Conservation (phyloP, 75 land plant species). For the Picea glauca region DNA sequence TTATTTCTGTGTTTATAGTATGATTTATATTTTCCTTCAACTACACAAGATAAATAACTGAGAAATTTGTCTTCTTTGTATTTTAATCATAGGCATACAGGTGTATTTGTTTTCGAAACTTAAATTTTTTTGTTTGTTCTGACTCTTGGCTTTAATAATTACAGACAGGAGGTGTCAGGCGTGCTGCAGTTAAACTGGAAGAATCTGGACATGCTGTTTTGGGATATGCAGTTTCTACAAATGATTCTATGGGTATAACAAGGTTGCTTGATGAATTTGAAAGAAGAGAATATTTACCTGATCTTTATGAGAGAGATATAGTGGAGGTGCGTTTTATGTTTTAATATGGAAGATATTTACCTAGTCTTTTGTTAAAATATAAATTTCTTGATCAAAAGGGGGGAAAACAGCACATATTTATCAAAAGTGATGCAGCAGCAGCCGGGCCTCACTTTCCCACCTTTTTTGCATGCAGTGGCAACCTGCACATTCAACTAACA, state of each 20-base stretch:
- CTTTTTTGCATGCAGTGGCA: background rate
- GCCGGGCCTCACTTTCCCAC: background rate
- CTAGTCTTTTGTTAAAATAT: background rate
- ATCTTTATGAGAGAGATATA: slow-evolving; percentile 35
- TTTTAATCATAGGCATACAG: background rate
- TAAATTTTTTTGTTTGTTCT: background rate
- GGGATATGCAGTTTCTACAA: slow-evolving; percentile 24
- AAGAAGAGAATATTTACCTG: slow-evolving; percentile 31
- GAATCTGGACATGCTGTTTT: slow-evolving; percentile 33
- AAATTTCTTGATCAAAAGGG: too few species aligned
- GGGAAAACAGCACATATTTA: too few species aligned
- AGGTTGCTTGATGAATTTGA: slow-evolving; percentile 32
- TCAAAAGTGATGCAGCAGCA: background rate
- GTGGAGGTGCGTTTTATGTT: slow-evolving; percentile 27
- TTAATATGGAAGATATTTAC: background rate
- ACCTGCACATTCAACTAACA: background rate
- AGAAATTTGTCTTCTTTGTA: background rate
- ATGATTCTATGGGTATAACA: slow-evolving; percentile 12
- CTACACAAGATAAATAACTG: background rate
- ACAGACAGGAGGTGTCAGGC: slow-evolving; percentile 20
- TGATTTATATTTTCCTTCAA: background rate
- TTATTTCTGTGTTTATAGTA: background rate
- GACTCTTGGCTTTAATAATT: background rate
- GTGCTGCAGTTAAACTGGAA: slow-evolving; percentile 32
- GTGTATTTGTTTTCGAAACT: background rate